Percentiles rank a stretch among this genome's conserved stretches.
phyloP scores from a whole-genome alignment of 768 basidiomycete species.

The Rhodotorula graminis region DNA sequence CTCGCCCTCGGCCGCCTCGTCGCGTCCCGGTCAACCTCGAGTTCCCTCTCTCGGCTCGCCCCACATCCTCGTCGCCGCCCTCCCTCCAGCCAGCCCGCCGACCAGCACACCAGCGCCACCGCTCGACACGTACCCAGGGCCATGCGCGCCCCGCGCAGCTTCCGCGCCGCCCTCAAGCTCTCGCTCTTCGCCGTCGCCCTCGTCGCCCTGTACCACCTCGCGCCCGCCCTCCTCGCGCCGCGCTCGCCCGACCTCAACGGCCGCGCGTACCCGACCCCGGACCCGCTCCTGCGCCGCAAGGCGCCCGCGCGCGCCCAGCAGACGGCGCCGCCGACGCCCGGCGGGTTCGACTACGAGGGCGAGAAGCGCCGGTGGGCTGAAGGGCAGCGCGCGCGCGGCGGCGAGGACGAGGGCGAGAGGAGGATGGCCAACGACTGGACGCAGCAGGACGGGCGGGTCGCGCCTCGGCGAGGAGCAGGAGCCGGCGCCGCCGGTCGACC shows the following conservation, averaged over 20 bases:
- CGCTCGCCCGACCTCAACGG: too few relatives aligned
- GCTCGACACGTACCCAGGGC: not conserved
- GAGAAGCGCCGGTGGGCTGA: not conserved
- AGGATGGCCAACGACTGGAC: not conserved
- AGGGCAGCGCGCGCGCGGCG: not conserved
- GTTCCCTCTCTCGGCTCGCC: too few relatives aligned
- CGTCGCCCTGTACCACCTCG: not conserved
- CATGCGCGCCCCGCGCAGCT: constrained; percentile 2
- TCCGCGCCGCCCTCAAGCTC: constrained; percentile 6
- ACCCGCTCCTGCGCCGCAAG: too few relatives aligned
- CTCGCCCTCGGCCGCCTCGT: too few relatives aligned
- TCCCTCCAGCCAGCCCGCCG: not conserved
- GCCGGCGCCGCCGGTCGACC: too few relatives aligned
- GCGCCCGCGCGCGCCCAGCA: not conserved
- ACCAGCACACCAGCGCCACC: too few relatives aligned
- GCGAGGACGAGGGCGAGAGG: too few relatives aligned
- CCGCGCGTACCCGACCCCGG: too few relatives aligned
- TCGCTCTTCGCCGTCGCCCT: not conserved
- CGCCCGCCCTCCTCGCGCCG: not conserved
- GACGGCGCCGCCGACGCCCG: too few relatives aligned
- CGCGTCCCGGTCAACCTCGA: too few relatives aligned
- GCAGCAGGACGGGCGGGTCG: not conserved
- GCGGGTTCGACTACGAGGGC: not conserved
- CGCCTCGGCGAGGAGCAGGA: too few relatives aligned
- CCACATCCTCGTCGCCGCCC: too few relatives aligned